phyloP scores from a whole-genome alignment of 2,329 filamentous ascomycete species.

The Lachnellula subtilissima region DNA sequence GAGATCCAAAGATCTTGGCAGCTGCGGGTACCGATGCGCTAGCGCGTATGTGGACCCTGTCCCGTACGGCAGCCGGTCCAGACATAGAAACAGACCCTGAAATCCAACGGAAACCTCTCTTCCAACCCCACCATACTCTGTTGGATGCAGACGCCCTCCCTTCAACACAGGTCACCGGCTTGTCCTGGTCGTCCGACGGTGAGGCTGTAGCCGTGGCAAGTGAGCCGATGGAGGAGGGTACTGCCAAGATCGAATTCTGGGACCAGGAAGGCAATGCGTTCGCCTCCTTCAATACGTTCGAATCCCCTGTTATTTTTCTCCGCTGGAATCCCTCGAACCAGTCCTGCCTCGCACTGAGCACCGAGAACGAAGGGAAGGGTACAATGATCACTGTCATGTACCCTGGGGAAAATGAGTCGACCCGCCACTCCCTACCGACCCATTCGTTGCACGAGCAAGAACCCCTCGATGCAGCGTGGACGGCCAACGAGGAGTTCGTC shows the following conservation, averaged over 20 bases:
- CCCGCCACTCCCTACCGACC: slow-evolving; percentile 44
- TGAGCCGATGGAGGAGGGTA: slow-evolving; percentile 45
- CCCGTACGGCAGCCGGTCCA: slow-evolving; percentile 43
- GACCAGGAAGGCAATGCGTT: slow-evolving; percentile 47
- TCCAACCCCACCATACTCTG: slow-evolving; percentile 38
- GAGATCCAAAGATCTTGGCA: slow-evolving; percentile 59
- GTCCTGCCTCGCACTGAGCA: slow-evolving; percentile 53
- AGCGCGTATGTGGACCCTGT: slow-evolving; percentile 63
- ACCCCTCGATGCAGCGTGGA: slow-evolving; percentile 55
- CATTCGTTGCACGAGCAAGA: slow-evolving; percentile 48
- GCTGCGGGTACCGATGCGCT: slow-evolving; percentile 65
- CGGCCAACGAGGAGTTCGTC: slow-evolving; percentile 52
- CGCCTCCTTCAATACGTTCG: slow-evolving; percentile 51
- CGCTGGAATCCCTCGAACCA: slow-evolving; percentile 55
- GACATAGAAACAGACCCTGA: slow-evolving; percentile 29
- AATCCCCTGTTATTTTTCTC: slow-evolving; percentile 58
- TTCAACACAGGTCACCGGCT: slow-evolving; percentile 50
- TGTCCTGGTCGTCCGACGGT: slow-evolving; percentile 58
- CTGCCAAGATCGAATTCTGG: slow-evolving; percentile 51
- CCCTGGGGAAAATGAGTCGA: slow-evolving; percentile 12
- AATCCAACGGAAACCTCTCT: slow-evolving; percentile 26
- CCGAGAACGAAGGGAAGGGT: slow-evolving; percentile 47
- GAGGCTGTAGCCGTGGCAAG: slow-evolving; percentile 53
- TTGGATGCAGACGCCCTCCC: slow-evolving; percentile 50
- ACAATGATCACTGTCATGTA: slow-evolving; percentile 52